Percentiles rank a stretch among this genome's conserved stretches.
Evolutionary conservation across 2,329 filamentous ascomycete species (phyloP).

Genomic region (Sclerotinia borealis): DNA sequence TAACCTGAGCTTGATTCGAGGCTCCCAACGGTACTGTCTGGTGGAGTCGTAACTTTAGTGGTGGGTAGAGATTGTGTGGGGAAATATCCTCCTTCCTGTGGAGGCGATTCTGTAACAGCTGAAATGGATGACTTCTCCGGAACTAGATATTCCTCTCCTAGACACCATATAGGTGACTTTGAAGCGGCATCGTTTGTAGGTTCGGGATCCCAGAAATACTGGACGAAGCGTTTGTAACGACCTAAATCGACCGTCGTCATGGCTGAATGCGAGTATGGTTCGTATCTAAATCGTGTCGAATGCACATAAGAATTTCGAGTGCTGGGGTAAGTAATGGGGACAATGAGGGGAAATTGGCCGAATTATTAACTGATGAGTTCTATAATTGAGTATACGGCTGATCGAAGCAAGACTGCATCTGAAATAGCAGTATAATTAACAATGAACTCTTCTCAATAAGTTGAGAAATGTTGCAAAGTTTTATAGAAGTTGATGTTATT

Average conservation of each 20-base stretch:
- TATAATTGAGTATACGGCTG: not conserved
- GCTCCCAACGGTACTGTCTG: constrained; percentile 30
- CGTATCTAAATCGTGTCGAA: not conserved
- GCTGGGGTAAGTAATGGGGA: not conserved
- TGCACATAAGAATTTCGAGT: constrained; percentile 1
- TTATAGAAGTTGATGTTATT: not conserved
- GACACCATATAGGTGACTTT: constrained; percentile 75
- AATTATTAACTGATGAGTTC: not conserved
- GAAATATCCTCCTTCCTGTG: constrained; percentile 14
- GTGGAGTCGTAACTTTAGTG: constrained; percentile 25
- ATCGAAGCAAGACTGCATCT: not conserved
- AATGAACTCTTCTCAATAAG: too few relatives aligned
- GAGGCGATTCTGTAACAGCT: constrained; percentile 14
- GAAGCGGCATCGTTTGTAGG: constrained; percentile 69
- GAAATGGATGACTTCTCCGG: constrained; percentile 14
- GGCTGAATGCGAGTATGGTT: constrained; percentile 5
- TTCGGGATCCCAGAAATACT: constrained; percentile 88
- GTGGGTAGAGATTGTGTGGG: constrained; percentile 7
- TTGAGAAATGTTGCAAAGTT: not conserved
- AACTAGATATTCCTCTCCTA: constrained; percentile 53
- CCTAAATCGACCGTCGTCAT: constrained; percentile 68
- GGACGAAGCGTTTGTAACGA: constrained; percentile 75
- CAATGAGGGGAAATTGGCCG: not conserved
- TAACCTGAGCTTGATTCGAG: constrained; percentile 26
- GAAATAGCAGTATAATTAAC: not conserved